Evolutionary conservation across 1,284 basidiomycete species (phyloP).

Genomic region (Tilletia horrida): DNA sequence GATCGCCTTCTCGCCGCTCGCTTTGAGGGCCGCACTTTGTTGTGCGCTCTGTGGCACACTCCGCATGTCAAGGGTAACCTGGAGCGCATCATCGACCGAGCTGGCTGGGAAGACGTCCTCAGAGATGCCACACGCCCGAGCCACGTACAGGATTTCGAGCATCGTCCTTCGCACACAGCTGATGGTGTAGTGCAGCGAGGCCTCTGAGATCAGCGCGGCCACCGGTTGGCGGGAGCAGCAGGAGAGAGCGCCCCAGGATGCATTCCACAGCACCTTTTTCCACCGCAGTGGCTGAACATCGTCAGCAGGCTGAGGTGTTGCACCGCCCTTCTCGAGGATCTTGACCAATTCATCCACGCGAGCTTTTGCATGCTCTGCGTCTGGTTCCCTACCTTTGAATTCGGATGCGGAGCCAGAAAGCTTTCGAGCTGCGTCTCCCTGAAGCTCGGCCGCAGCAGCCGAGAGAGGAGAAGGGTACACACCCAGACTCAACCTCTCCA

Average conservation of each 20-base stretch:
- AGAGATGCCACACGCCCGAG: conserved; percentile 47
- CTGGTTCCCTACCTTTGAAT: background rate
- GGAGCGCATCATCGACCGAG: conserved; percentile 35
- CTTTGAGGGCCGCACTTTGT: background rate
- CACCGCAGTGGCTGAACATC: conserved; percentile 60
- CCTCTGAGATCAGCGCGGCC: conserved; percentile 51
- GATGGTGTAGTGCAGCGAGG: conserved; percentile 53
- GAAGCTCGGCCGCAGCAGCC: background rate
- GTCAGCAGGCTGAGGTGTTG: conserved; percentile 52
- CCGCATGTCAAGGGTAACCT: conserved; percentile 31
- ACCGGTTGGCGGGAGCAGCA: conserved; percentile 58
- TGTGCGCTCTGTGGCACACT: conserved; percentile 4
- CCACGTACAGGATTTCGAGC: conserved; percentile 57
- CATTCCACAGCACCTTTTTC: conserved; percentile 57
- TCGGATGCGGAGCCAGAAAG: too few relatives aligned
- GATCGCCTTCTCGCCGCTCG: background rate
- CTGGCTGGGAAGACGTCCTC: conserved; percentile 34
- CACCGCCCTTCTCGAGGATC: conserved; percentile 56
- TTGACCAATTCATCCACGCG: conserved; percentile 52
- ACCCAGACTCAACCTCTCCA: conserved; percentile 56
- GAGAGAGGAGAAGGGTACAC: conserved; percentile 34
- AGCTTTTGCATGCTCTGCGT: conserved; percentile 32
- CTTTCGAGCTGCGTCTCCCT: background rate
- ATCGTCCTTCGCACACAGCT: conserved; percentile 56
- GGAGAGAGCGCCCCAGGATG: conserved; percentile 51